Evolutionary conservation across 345 rosid genomes (phyloP).

Genomic region (Aethionema arabicum): DNA sequence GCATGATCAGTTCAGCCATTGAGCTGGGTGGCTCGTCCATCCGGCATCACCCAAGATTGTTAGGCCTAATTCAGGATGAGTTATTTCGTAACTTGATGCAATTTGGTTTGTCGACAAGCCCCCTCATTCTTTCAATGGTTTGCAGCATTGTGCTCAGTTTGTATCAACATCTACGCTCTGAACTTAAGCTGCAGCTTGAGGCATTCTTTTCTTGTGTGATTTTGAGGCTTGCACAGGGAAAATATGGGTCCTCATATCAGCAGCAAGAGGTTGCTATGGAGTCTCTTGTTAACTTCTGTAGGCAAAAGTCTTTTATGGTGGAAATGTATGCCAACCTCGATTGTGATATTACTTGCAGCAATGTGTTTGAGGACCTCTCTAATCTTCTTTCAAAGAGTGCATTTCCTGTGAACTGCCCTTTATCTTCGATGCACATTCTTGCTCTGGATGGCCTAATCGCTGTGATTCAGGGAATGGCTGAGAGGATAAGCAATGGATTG

Average conservation of each 20-base stretch:
- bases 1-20: slow-evolving; percentile 89
- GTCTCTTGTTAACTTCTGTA: slow-evolving; percentile 96
- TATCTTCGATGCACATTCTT: slow-evolving; percentile 96
- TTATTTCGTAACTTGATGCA: slow-evolving; percentile 92
- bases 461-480: slow-evolving; percentile 99
- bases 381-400: slow-evolving; percentile 95
- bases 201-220: slow-evolving; percentile 98
- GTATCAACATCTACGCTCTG: slow-evolving; percentile 80
- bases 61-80: slow-evolving; percentile 92
- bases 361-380: slow-evolving; percentile 96
- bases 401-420: slow-evolving; percentile 94
- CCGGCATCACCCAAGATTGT: slow-evolving; percentile 73
- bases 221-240: slow-evolving; percentile 96
- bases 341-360: slow-evolving; percentile 97
- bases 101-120: slow-evolving; percentile 91
- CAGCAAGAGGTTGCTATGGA: slow-evolving; percentile 99
- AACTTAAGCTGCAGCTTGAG: slow-evolving; percentile 92
- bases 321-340: slow-evolving; percentile 99
- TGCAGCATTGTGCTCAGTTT: slow-evolving; percentile 92
- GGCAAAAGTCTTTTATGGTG: slow-evolving; percentile 98
- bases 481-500: slow-evolving; percentile 80
- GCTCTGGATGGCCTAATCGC: slow-evolving; percentile 96
- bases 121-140: slow-evolving; percentile 95
- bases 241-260: slow-evolving; percentile 85
- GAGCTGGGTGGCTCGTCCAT: slow-evolving; percentile 89